These are phyloP conservation scores for Rubus parviflorus DNA, from an alignment of 306 rosid genomes.

Conservation along the genomic window DNA sequence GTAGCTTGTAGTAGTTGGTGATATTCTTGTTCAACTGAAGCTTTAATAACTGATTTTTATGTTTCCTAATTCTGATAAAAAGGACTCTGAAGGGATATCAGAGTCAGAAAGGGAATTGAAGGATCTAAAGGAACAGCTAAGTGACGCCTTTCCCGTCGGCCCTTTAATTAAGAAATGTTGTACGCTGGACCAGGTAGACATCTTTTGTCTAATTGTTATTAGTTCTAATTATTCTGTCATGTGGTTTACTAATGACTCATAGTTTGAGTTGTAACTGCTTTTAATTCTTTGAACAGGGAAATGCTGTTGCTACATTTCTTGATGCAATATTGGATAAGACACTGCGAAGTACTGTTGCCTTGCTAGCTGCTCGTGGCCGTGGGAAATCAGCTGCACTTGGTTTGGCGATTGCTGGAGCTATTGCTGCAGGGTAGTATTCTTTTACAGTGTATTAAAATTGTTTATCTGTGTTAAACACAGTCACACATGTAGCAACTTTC, in stretches of 20 bases:
- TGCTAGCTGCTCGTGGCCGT: conserved; percentile 96
- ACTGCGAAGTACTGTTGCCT: conserved; percentile 73
- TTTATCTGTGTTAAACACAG: not conserved
- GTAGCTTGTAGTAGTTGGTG: not conserved
- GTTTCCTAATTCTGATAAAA: conserved; percentile 30
- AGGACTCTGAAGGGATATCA: conserved; percentile 78
- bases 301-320: conserved; percentile 78
- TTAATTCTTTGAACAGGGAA: conserved; percentile 58
- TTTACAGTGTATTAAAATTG: not conserved
- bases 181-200: conserved; percentile 83
- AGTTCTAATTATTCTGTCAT: not conserved
- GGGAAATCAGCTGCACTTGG: conserved; percentile 99
- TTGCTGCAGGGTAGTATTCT: conserved; percentile 74
- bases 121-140: conserved; percentile 78
- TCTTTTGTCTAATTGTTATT: not conserved
- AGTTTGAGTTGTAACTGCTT: conserved; percentile 1
- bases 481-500: not conserved
- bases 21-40: conserved; percentile 14
- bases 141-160: conserved; percentile 83
- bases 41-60: conserved; percentile 26
- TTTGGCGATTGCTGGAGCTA: conserved; percentile 88
- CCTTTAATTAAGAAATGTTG: conserved; percentile 82
- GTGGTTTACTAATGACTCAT: conserved; percentile 11
- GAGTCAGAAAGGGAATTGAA: conserved; percentile 74
- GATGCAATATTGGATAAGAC: conserved; percentile 86